Evolutionary conservation across 441 rosid species (phyloP).

Genomic region (Capsella rubella): DNA sequence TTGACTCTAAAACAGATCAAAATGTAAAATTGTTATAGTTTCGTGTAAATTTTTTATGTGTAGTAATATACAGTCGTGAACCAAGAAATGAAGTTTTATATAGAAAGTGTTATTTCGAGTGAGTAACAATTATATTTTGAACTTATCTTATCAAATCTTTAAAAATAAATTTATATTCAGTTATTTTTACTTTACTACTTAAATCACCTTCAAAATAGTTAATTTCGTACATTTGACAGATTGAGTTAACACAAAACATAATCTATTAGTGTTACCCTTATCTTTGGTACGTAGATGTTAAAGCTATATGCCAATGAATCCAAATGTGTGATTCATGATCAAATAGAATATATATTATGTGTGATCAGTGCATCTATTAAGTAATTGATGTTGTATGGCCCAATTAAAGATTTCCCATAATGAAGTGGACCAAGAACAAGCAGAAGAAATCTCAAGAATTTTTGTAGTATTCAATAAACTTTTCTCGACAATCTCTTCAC

Average conservation of each 20-base stretch:
- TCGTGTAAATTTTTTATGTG: background rate
- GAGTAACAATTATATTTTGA: background rate
- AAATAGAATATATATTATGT: background rate
- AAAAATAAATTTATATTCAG: background rate
- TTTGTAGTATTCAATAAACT: slow-evolving; percentile 40
- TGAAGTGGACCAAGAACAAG: slow-evolving; percentile 44
- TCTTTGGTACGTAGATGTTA: background rate
- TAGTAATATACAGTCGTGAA: too few relatives aligned
- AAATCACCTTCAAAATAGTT: background rate
- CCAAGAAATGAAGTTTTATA: background rate
- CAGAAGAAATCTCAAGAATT: slow-evolving; percentile 34
- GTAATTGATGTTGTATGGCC: slow-evolving; percentile 28
- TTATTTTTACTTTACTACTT: background rate
- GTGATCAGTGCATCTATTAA: slow-evolving; percentile 15
- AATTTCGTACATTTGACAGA: background rate
- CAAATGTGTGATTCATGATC: slow-evolving; percentile 19
- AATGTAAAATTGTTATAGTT: background rate
- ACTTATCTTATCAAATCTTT: background rate
- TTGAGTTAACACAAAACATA: background rate
- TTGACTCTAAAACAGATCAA: background rate
- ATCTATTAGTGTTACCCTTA: background rate
- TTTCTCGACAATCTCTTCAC: slow-evolving; percentile 48
- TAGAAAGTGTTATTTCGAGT: background rate
- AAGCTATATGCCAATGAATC: slow-evolving; percentile 17
- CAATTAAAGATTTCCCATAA: slow-evolving; percentile 41